Conservation (phyloP, 129 eudicot genomes). For the Solidago caesia region DNA sequence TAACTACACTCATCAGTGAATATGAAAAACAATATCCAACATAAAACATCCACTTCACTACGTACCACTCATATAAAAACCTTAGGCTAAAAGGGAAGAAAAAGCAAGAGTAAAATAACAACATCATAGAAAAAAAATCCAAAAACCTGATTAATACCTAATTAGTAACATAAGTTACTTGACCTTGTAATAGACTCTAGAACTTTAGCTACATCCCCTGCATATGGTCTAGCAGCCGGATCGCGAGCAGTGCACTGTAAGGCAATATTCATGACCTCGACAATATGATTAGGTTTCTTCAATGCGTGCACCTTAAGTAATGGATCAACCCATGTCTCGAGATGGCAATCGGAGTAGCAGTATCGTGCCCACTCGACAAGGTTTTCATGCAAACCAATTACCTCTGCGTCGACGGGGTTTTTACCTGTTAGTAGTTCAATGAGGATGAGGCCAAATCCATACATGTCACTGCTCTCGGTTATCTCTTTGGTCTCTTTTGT, state of each 20-base stretch:
- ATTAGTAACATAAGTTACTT: slow-evolving; percentile 43
- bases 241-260: slow-evolving; percentile 75
- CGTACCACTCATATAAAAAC: slow-evolving; percentile 25
- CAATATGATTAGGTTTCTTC: slow-evolving; percentile 46
- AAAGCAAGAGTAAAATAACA: neutral
- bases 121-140: neutral
- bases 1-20: slow-evolving; percentile 22
- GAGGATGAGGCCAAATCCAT: slow-evolving; percentile 68
- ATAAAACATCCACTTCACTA: slow-evolving; percentile 29
- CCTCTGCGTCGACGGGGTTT: slow-evolving; percentile 43
- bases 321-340: slow-evolving; percentile 84
- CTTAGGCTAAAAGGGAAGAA: slow-evolving; percentile 12
- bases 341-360: slow-evolving; percentile 88
- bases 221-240: slow-evolving; percentile 60
- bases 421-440: slow-evolving; percentile 74
- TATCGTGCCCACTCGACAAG: slow-evolving; percentile 85
- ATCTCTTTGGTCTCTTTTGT: slow-evolving; percentile 48
- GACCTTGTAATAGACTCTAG: slow-evolving; percentile 45
- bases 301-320: slow-evolving; percentile 30
- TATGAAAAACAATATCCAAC: slow-evolving; percentile 36
- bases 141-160: slow-evolving; percentile 19
- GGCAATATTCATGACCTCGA: slow-evolving; percentile 73
- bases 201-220: slow-evolving; percentile 49
- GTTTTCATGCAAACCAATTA: slow-evolving; percentile 52
- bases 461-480: slow-evolving; percentile 62